Evolutionary conservation across 2,329 filamentous ascomycete species (phyloP), one percentile per base, ranked within the genome.

Genomic region (Fusarium chlamydosporum): DNA sequence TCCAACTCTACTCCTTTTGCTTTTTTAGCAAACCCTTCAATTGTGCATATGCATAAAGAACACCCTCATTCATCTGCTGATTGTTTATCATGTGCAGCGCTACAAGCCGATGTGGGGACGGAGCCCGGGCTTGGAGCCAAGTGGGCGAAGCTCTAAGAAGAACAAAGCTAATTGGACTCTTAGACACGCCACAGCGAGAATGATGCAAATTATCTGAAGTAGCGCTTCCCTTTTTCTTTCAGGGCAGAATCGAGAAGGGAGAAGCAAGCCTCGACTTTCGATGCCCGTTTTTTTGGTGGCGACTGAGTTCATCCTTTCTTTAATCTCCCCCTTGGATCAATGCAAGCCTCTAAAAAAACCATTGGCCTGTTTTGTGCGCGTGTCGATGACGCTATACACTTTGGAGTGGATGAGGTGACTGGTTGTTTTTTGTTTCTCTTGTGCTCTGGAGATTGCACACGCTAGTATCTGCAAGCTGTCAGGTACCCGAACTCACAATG

Each of bases 291-390:
- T 66, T 46, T 18, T 23, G 23, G 67, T 69, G 67, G 67, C 66
- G 29, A 41, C 40, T 63, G 53, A 26, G 56, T 69, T 69, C 18
- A 29, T 47, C 56, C 67, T 56, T 53, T 45, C 41, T 33, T 41
- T 67, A 67, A 70, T 70, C 51, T 60, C 61, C 67, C 66, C 66
- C 66, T 56, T 68, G 41, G 34, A 12, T 51, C 48, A 46, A 61
- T 62, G 40, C 11, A 61, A 65, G 50, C 55, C 34, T 46, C 13
- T 7, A 52, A 3, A 7, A 7, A 13, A 27, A 27, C 35, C 12
- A n/a, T 13, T 11, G 23, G 41, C 45, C 16, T 23, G 23, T 18
- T 18, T 47, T 40, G 16, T 34, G 27, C 40, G 33, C 27, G 33
- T 16, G 26, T 56, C 40, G 20, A 67, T 69, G 66, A 67, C 61